phyloP scores from a whole-genome alignment of 352 stramenopile genomes.

The Phytophthora sp. region DNA sequence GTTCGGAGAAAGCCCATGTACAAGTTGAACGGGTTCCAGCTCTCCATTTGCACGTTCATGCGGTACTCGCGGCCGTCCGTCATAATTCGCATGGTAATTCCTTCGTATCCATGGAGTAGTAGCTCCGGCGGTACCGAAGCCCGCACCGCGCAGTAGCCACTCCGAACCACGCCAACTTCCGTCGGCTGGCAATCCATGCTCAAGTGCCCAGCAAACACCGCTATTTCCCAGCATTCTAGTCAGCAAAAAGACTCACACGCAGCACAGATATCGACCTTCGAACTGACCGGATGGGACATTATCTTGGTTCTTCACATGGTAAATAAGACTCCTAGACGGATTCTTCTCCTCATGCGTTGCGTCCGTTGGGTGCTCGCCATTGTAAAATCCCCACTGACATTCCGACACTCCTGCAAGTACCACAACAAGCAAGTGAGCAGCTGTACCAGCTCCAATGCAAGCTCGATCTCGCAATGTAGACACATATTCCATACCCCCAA shows the following conservation, averaged over 20 bases:
- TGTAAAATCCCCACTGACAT: constrained; percentile 75
- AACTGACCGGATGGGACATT: constrained; percentile 51
- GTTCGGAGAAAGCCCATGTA: constrained; percentile 90
- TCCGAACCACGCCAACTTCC: constrained; percentile 78
- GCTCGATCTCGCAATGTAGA: too few relatives aligned
- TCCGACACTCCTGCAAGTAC: constrained; percentile 60
- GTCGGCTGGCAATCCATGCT: constrained; percentile 82
- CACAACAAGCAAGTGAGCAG: not conserved
- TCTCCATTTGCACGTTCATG: constrained; percentile 86
- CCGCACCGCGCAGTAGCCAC: constrained; percentile 85
- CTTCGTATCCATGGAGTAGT: constrained; percentile 83
- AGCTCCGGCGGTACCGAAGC: constrained; percentile 57
- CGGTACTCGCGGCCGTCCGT: constrained; percentile 86
- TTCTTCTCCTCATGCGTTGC: constrained; percentile 19
- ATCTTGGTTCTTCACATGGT: constrained; percentile 60
- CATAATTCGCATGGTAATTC: constrained; percentile 86
- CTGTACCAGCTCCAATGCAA: constrained; percentile 1
- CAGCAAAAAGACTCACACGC: constrained; percentile 3
- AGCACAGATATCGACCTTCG: not conserved
- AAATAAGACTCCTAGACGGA: constrained; percentile 39
- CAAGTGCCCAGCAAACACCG: constrained; percentile 74
- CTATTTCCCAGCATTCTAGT: constrained; percentile 26
- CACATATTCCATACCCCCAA: constrained; percentile 67
- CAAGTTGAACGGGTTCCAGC: constrained; percentile 88
- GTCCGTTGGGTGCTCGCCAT: constrained; percentile 15